Conservation (phyloP, 2,329 filamentous ascomycete genomes). For the Helminthosporium solani region DNA sequence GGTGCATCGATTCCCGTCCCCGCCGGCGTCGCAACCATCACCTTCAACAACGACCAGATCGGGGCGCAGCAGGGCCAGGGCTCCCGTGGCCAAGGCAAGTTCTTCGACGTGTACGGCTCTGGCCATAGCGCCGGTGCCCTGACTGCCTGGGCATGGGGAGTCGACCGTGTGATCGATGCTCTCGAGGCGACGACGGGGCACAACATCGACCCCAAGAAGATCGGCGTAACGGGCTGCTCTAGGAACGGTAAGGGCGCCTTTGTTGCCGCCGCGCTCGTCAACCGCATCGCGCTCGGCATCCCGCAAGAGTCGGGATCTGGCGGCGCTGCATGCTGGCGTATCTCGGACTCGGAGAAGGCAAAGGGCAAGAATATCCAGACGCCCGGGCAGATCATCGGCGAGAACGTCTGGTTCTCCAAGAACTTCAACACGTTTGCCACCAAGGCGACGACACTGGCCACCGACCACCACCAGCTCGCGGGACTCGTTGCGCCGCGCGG, state of each 20-base stretch:
- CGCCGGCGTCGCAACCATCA: slow-evolving; percentile 57
- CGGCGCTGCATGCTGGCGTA: slow-evolving; percentile 62
- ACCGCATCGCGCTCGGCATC: slow-evolving; percentile 61
- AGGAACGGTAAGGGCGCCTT: slow-evolving; percentile 66
- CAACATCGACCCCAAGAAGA: slow-evolving; percentile 46
- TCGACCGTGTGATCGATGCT: slow-evolving; percentile 61
- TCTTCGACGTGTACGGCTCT: slow-evolving; percentile 61
- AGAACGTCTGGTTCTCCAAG: slow-evolving; percentile 65
- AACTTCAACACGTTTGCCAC: slow-evolving; percentile 56
- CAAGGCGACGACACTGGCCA: slow-evolving; percentile 50
- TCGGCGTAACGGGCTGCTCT: slow-evolving; percentile 63
- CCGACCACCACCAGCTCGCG: slow-evolving; percentile 61
- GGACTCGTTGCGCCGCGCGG: slow-evolving; percentile 59
- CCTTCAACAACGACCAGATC: slow-evolving; percentile 60
- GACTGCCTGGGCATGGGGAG: slow-evolving; percentile 65
- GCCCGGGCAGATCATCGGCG: slow-evolving; percentile 57
- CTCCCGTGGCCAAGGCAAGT: slow-evolving; percentile 59
- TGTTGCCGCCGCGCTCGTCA: slow-evolving; percentile 60
- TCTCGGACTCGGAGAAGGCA: slow-evolving; percentile 47
- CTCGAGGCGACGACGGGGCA: slow-evolving; percentile 52
- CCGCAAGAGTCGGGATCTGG: slow-evolving; percentile 65
- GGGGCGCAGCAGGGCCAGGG: slow-evolving; percentile 48
- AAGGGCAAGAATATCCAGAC: slow-evolving; percentile 62
- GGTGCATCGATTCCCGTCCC: slow-evolving; percentile 58
- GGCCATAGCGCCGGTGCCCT: slow-evolving; percentile 58